phyloP scores from a whole-genome alignment of 345 rosid genomes.

The Raphanus raphanistrum region DNA sequence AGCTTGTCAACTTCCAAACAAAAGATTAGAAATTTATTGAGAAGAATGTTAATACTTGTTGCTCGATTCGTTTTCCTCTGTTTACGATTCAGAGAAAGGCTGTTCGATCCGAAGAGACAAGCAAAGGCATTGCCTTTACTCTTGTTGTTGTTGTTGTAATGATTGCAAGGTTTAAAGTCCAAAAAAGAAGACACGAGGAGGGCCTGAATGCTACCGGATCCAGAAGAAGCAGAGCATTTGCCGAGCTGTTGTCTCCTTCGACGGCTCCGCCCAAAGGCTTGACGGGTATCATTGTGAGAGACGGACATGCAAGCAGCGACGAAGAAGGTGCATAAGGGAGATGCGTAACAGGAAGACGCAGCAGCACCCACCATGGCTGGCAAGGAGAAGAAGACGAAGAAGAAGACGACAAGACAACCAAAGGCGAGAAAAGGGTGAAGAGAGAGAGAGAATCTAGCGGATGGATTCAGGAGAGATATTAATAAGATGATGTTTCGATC shows the following conservation, averaged over 20 bases:
- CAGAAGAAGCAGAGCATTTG: constrained; percentile 39
- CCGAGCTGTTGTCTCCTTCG: constrained; percentile 43
- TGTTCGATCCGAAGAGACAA: constrained; percentile 52
- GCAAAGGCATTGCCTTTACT: constrained; percentile 38
- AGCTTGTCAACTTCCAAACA: constrained; percentile 2
- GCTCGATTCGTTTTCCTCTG: constrained; percentile 49
- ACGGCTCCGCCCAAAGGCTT: constrained; percentile 44
- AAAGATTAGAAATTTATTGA: not conserved
- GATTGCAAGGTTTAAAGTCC: constrained; percentile 69
- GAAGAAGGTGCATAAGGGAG: constrained; percentile 87
- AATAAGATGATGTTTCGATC: constrained; percentile 31
- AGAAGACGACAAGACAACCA: not conserved
- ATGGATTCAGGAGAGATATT: constrained; percentile 23
- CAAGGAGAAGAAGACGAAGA: not conserved
- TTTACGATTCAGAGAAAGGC: constrained; percentile 42
- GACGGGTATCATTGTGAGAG: constrained; percentile 41
- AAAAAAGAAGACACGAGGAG: constrained; percentile 57
- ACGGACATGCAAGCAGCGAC: constrained; percentile 86
- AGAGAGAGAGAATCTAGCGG: constrained; percentile 43
- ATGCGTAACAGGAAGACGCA: constrained; percentile 49
- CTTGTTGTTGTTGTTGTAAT: constrained; percentile 48
- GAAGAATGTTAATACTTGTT: constrained; percentile 3
- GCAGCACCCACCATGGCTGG: constrained; percentile 34
- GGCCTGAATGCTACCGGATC: constrained; percentile 53
- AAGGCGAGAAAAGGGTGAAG: constrained; percentile 35